Conservation (phyloP, 768 basidiomycete species). For the Xerocomus brunneocitrinus region DNA sequence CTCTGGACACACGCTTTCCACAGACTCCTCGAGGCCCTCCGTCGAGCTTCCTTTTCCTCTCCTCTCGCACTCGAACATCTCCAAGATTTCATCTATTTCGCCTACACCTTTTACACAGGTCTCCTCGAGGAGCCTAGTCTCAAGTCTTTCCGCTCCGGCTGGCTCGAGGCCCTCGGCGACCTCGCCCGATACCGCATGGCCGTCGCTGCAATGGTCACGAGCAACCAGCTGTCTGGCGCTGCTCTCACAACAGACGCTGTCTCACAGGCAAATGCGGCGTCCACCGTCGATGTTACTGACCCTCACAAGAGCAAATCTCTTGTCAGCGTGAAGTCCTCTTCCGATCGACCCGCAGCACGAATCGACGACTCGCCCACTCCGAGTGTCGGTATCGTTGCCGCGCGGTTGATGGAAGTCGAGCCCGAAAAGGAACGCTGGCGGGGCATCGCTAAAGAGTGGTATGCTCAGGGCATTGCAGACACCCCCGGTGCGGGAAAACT, state of each 20-base stretch:
- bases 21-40: constrained; percentile 84
- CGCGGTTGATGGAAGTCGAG: constrained; percentile 76
- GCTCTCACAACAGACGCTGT: constrained; percentile 56
- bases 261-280: constrained; percentile 39
- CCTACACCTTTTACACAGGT: constrained; percentile 90
- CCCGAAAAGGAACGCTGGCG: constrained; percentile 93
- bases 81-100: constrained; percentile 92
- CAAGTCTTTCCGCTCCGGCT: constrained; percentile 65
- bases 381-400: constrained; percentile 83
- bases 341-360: constrained; percentile 46
- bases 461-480: constrained; percentile 77
- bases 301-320: constrained; percentile 37
- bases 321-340: constrained; percentile 30
- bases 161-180: constrained; percentile 97
- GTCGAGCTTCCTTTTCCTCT: constrained; percentile 70
- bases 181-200: constrained; percentile 93
- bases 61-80: constrained; percentile 79
- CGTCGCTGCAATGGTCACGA: constrained; percentile 79
- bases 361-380: constrained; percentile 65
- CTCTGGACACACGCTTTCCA: constrained; percentile 92
- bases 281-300: constrained; percentile 17
- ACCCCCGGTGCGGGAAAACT: constrained; percentile 92
- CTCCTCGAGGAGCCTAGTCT: constrained; percentile 80
- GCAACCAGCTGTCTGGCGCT: constrained; percentile 37
- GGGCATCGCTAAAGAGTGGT: constrained; percentile 88